phyloP scores from a whole-genome alignment of 2,329 filamentous ascomycete genomes.

The Cordyceps fumosorosea region DNA sequence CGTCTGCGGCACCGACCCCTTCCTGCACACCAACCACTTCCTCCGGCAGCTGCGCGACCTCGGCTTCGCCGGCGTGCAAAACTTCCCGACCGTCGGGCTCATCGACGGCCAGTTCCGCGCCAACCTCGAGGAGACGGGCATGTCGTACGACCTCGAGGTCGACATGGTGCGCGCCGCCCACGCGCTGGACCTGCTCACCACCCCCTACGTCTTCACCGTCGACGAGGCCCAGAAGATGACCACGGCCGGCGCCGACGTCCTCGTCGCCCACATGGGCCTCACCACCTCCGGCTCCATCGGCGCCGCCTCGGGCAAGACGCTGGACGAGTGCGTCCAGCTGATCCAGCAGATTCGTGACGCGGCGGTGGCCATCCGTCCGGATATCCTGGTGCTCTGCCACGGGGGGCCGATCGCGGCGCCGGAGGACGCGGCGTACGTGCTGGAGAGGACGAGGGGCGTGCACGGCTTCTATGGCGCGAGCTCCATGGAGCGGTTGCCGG shows the following conservation, averaged over 20 bases:
- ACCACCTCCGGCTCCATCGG: slow-evolving; percentile 61
- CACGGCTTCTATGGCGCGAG: slow-evolving; percentile 68
- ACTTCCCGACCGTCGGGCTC: slow-evolving; percentile 66
- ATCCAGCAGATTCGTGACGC: slow-evolving; percentile 60
- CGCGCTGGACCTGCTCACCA: slow-evolving; percentile 55
- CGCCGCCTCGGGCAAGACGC: slow-evolving; percentile 50
- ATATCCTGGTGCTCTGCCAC: slow-evolving; percentile 63
- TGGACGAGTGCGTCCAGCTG: slow-evolving; percentile 57
- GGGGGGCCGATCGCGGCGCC: slow-evolving; percentile 62
- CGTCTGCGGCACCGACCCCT: slow-evolving; percentile 65
- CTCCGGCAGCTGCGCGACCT: slow-evolving; percentile 52
- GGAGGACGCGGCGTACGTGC: slow-evolving; percentile 56
- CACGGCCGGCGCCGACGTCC: slow-evolving; percentile 56
- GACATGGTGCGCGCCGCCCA: slow-evolving; percentile 58
- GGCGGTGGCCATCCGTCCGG: slow-evolving; percentile 45
- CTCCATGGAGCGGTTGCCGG: slow-evolving; percentile 62
- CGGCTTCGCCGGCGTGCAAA: slow-evolving; percentile 65
- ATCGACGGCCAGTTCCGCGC: slow-evolving; percentile 62
- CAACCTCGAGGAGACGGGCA: slow-evolving; percentile 65
- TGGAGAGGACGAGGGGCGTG: slow-evolving; percentile 53
- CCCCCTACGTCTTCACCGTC: slow-evolving; percentile 62
- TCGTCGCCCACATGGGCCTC: slow-evolving; percentile 64
- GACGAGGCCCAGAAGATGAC: slow-evolving; percentile 58
- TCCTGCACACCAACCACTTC: slow-evolving; percentile 55
- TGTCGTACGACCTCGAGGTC: slow-evolving; percentile 62